phyloP scores from a whole-genome alignment of 2,329 filamentous ascomycete genomes.

The Fusarium sp. region DNA sequence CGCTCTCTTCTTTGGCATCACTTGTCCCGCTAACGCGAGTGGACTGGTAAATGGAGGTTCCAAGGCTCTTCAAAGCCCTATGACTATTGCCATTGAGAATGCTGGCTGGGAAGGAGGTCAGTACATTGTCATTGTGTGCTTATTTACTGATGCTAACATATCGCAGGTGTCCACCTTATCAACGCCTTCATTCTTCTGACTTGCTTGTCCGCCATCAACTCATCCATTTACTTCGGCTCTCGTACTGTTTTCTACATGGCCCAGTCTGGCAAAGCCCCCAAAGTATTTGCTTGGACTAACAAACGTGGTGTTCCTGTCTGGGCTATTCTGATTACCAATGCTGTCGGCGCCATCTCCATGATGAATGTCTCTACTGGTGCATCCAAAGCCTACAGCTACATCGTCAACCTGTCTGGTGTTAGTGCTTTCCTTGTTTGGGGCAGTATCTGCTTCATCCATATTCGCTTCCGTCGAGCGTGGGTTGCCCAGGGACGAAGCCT shows the following conservation, averaged over 20 bases:
- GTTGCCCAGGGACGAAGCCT: constrained; percentile 65
- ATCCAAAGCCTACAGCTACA: constrained; percentile 73
- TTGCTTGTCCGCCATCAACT: constrained; percentile 78
- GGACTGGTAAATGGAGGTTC: constrained; percentile 71
- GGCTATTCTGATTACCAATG: constrained; percentile 75
- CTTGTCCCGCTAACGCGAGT: constrained; percentile 75
- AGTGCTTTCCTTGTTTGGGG: constrained; percentile 80
- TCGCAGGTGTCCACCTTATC: constrained; percentile 72
- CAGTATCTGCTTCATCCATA: constrained; percentile 76
- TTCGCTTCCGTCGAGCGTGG: constrained; percentile 77
- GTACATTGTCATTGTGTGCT: constrained; percentile 4
- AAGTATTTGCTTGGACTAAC: constrained; percentile 76
- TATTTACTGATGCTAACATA: constrained; percentile 9
- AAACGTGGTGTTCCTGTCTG: constrained; percentile 70
- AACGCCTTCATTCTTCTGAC: constrained; percentile 82
- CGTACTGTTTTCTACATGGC: constrained; percentile 82
- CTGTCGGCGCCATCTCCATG: constrained; percentile 78
- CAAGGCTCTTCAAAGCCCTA: constrained; percentile 76
- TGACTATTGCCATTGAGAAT: constrained; percentile 79
- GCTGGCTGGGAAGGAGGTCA: constrained; percentile 76
- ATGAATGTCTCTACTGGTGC: constrained; percentile 79
- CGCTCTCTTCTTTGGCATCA: constrained; percentile 80
- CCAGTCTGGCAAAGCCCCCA: constrained; percentile 77
- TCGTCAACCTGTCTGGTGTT: constrained; percentile 77
- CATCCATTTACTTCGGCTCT: constrained; percentile 81